phyloP scores from a whole-genome alignment of 2,329 filamentous ascomycete species.

The Ceratocystis colombiana region DNA sequence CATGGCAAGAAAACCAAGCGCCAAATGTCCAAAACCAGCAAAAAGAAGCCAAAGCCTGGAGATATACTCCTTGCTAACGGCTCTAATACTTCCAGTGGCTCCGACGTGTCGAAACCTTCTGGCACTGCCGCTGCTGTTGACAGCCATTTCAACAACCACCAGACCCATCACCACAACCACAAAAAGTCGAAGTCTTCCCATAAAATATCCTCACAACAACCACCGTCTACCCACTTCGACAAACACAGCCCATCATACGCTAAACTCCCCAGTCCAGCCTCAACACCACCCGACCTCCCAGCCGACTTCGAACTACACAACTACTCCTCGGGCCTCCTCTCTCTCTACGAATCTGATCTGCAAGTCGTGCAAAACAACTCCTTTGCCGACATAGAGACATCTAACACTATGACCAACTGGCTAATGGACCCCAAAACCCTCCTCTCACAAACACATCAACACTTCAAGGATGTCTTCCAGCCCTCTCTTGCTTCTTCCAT shows the following conservation, averaged over 20 bases:
- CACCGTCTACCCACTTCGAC: slow-evolving; percentile 57
- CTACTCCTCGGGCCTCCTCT: slow-evolving; percentile 66
- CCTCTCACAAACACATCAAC: slow-evolving; percentile 55
- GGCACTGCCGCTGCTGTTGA: neutral
- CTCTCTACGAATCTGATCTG: slow-evolving; percentile 53
- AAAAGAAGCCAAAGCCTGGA: slow-evolving; percentile 72
- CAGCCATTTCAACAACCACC: neutral
- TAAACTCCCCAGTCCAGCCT: slow-evolving; percentile 64
- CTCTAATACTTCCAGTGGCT: slow-evolving; percentile 5
- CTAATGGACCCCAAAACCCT: slow-evolving; percentile 62
- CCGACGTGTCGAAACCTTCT: neutral
- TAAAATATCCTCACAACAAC: slow-evolving; percentile 55
- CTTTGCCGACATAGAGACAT: slow-evolving; percentile 64
- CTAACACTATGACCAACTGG: slow-evolving; percentile 68
- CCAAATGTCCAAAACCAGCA: slow-evolving; percentile 67
- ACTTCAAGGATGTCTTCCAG: slow-evolving; percentile 59
- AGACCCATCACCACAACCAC: slow-evolving; percentile 35
- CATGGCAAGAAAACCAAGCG: slow-evolving; percentile 65
- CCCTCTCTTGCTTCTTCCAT: slow-evolving; percentile 38
- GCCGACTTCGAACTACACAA: slow-evolving; percentile 55
- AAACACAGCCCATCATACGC: slow-evolving; percentile 56
- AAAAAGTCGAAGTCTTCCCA: slow-evolving; percentile 80
- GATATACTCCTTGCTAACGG: slow-evolving; percentile 51
- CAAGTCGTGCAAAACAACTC: slow-evolving; percentile 60
- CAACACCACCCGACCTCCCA: slow-evolving; percentile 56